Conservation (phyloP, 306 rosid genomes). For the Urtica urens region DNA sequence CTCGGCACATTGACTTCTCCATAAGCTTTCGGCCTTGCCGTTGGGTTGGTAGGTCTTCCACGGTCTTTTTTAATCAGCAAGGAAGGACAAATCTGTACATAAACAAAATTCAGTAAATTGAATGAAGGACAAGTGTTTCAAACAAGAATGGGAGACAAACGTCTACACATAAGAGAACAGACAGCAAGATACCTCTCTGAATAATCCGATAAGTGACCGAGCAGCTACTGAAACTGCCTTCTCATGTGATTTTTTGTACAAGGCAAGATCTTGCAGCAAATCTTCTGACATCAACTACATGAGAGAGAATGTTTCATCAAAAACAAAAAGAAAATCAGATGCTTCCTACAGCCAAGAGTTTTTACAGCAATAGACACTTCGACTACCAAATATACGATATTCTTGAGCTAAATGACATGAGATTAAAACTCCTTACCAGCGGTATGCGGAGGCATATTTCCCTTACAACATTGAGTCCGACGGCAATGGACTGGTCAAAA, state of each 20-base stretch:
- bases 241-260: constrained; percentile 89
- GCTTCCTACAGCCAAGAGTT: not conserved
- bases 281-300: constrained; percentile 83
- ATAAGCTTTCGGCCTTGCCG: constrained; percentile 70
- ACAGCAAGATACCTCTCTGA: constrained; percentile 51
- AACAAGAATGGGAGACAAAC: not conserved
- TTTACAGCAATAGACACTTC: constrained; percentile 8
- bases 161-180: not conserved
- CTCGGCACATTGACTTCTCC: constrained; percentile 52
- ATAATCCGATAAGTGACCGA: constrained; percentile 70
- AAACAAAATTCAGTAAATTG: constrained; percentile 4
- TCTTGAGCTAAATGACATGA: constrained; percentile 6
- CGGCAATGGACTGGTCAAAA: constrained; percentile 69
- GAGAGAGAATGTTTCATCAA: constrained; percentile 14
- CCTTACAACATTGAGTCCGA: constrained; percentile 71
- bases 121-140: not conserved
- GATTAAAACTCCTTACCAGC: constrained; percentile 43
- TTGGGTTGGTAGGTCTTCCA: constrained; percentile 60
- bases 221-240: constrained; percentile 84
- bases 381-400: too few species aligned
- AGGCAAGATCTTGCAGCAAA: constrained; percentile 81
- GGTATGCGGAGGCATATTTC: constrained; percentile 84
- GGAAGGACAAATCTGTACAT: constrained; percentile 76
- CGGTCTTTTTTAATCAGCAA: constrained; percentile 84
- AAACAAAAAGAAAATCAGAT: not conserved